Percentiles rank a stretch among this genome's conserved stretches.
Evolutionary conservation across 495 filamentous ascomycete genomes (phyloP).

Genomic region (Apodospora peruviana): DNA sequence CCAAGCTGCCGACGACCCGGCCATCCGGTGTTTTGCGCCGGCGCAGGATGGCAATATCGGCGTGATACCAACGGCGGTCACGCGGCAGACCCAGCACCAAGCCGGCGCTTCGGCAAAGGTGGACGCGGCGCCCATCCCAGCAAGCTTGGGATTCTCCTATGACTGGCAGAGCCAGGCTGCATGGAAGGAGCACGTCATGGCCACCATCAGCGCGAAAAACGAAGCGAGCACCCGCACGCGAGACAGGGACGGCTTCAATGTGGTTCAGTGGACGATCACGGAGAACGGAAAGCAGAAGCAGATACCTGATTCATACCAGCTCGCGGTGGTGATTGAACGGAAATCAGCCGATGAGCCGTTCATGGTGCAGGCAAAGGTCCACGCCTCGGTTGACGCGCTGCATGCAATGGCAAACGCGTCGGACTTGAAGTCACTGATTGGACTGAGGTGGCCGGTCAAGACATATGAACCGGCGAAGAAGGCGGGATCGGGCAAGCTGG

Average conservation of each 20-base stretch:
- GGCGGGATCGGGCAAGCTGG: neutral
- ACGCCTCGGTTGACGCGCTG: conserved; percentile 1
- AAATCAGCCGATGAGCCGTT: conserved; percentile 1
- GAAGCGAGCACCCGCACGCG: neutral
- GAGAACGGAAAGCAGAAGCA: neutral
- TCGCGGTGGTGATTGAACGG: conserved; percentile 2
- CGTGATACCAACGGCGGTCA: neutral
- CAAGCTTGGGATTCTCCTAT: neutral
- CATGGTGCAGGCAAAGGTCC: conserved; percentile 1
- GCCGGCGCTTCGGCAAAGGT: neutral
- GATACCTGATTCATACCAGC: conserved; percentile 3
- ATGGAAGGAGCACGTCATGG: neutral
- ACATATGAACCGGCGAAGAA: neutral
- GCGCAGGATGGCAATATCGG: conserved; percentile 2
- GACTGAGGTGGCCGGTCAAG: conserved; percentile 1
- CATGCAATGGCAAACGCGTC: neutral
- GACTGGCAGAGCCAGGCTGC: neutral
- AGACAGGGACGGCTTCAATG: neutral
- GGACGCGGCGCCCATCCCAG: neutral
- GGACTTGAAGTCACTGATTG: neutral
- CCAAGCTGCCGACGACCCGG: conserved; percentile 1
- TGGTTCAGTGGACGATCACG: neutral
- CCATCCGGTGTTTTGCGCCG: conserved; percentile 2
- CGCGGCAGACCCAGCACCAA: neutral
- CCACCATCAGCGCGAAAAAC: conserved; percentile 1